Percentiles rank a stretch among this genome's conserved stretches.
phyloP scores from a whole-genome alignment of 805 yeast species.

The Metschnikowia continentalis region DNA sequence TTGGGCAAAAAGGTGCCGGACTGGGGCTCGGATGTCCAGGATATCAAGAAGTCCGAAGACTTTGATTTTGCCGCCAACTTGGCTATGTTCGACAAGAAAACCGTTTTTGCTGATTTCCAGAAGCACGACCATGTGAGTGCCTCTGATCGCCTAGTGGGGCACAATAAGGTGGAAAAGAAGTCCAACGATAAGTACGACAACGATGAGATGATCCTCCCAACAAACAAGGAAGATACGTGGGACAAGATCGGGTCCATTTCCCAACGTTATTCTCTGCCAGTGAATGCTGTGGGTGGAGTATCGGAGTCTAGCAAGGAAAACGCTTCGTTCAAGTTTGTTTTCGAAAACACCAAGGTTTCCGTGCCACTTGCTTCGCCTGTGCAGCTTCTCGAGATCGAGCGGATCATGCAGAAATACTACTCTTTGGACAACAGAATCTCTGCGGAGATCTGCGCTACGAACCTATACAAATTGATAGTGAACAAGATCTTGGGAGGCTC shows the following conservation, averaged over 20 bases:
- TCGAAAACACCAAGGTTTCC: constrained; percentile 15
- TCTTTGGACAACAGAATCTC: constrained; percentile 47
- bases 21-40: constrained; percentile 46
- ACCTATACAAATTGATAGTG: constrained; percentile 56
- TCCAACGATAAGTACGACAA: constrained; percentile 51
- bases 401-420: constrained; percentile 46
- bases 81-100: constrained; percentile 73
- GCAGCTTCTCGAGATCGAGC: constrained; percentile 73
- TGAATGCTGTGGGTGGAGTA: constrained; percentile 1
- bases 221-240: constrained; percentile 48
- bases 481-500: constrained; percentile 62
- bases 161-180: constrained; percentile 49
- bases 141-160: constrained; percentile 65
- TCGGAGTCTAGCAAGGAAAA: constrained; percentile 1
- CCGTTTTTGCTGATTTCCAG: constrained; percentile 74
- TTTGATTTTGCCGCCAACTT: constrained; percentile 84
- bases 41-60: constrained; percentile 50
- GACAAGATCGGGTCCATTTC: constrained; percentile 35
- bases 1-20: constrained; percentile 25
- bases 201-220: constrained; percentile 68
- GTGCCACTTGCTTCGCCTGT: constrained; percentile 70
- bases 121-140: constrained; percentile 59
- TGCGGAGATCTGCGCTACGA: constrained; percentile 66
- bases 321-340: constrained; percentile 9
- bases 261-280: constrained; percentile 16